Conservation (phyloP, 2,329 filamentous ascomycete species). For the Stemphylium lycopersici region DNA sequence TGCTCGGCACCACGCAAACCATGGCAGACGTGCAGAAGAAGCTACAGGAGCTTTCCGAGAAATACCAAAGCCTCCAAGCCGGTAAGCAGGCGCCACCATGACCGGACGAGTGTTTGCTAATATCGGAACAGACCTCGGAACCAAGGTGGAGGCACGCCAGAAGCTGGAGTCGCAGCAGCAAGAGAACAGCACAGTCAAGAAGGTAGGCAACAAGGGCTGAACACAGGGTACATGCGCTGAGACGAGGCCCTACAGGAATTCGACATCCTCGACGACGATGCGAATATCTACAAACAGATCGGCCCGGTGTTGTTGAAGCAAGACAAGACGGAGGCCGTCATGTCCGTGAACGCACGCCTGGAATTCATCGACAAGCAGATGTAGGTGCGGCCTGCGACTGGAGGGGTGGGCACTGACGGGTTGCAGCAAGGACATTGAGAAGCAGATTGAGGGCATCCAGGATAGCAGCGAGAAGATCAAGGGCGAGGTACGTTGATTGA, state of each 20-base stretch:
- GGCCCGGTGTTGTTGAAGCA: slow-evolving; percentile 94
- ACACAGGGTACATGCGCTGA: slow-evolving; percentile 3
- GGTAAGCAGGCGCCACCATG: slow-evolving; percentile 57
- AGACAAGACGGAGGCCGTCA: slow-evolving; percentile 86
- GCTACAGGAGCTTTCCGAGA: slow-evolving; percentile 82
- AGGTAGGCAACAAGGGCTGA: slow-evolving; percentile 56
- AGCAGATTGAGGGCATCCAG: slow-evolving; percentile 68
- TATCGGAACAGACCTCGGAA: slow-evolving; percentile 72
- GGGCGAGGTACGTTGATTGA: slow-evolving; percentile 59
- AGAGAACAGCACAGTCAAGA: slow-evolving; percentile 87
- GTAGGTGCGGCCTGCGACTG: slow-evolving; percentile 58
- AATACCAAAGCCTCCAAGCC: slow-evolving; percentile 85
- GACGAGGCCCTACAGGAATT: slow-evolving; percentile 69
- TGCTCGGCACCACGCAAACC: slow-evolving; percentile 36
- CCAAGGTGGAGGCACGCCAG: slow-evolving; percentile 77
- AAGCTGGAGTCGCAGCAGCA: slow-evolving; percentile 93
- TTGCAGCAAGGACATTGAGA: slow-evolving; percentile 68
- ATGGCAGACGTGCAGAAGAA: slow-evolving; percentile 70
- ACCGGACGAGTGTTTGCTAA: slow-evolving; percentile 17
- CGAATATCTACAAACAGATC: slow-evolving; percentile 94
- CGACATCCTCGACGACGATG: slow-evolving; percentile 74
- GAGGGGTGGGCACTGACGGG: slow-evolving; percentile 4
- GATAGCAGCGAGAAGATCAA: slow-evolving; percentile 69
- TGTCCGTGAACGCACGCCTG: slow-evolving; percentile 86
- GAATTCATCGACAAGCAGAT: slow-evolving; percentile 96